Evolutionary conservation across 306 rosid species (phyloP).

Genomic region (Begonia loranthoides): DNA sequence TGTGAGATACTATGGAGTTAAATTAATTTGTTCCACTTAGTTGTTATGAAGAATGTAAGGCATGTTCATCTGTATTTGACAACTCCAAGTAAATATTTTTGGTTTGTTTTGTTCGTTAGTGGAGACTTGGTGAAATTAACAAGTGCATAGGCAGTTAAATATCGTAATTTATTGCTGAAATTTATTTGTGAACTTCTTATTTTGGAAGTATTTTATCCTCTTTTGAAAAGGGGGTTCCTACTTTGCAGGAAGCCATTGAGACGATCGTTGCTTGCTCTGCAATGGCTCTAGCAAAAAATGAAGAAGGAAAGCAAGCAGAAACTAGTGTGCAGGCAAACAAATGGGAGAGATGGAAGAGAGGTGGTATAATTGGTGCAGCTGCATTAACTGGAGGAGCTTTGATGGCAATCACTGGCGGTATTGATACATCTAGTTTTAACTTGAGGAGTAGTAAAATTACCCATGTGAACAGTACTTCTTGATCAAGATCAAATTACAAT

Average conservation of each 20-base stretch:
- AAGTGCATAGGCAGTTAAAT: not conserved
- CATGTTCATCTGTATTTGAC: too few relatives aligned
- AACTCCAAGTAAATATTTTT: too few relatives aligned
- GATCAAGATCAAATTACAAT: constrained; percentile 6
- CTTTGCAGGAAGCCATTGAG: constrained; percentile 82
- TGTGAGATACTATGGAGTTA: too few relatives aligned
- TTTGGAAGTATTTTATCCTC: constrained; percentile 3
- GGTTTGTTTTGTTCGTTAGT: too few relatives aligned
- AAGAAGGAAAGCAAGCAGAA: constrained; percentile 43
- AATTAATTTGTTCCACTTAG: too few relatives aligned
- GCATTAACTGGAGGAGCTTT: constrained; percentile 86
- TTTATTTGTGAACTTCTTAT: not conserved
- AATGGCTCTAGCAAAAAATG: constrained; percentile 56
- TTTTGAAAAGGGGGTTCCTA: constrained; percentile 10
- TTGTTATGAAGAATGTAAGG: too few relatives aligned
- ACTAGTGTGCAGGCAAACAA: constrained; percentile 31
- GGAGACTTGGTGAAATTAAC: too few relatives aligned
- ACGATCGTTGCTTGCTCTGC: constrained; percentile 85
- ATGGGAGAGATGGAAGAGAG: constrained; percentile 84
- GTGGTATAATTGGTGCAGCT: constrained; percentile 95
- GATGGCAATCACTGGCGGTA: constrained; percentile 94
- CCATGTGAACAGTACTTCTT: too few relatives aligned
- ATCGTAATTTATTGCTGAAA: not conserved
- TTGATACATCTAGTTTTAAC: not conserved
- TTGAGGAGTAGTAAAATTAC: too few relatives aligned